These are phyloP conservation scores for Saksenaea oblongispora DNA, from an alignment of 371 early-diverging fungal genomes.

Conservation along the genomic window DNA sequence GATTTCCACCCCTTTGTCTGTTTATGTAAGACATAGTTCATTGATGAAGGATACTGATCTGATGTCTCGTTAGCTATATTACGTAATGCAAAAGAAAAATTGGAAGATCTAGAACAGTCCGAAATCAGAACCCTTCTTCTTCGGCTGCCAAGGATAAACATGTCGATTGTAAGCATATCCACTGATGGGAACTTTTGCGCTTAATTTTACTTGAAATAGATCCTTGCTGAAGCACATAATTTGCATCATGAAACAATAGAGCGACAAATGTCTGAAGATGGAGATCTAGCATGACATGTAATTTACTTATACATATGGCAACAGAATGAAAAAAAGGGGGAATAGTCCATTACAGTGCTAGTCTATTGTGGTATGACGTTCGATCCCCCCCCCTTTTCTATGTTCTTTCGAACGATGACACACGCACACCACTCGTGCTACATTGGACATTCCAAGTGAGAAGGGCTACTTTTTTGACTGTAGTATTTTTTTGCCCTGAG, in stretches of 20 bases:
- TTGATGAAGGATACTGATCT: background rate
- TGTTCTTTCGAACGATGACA: too few relatives aligned
- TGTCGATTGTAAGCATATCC: constrained; percentile 57
- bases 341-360: background rate
- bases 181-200: background rate
- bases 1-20: constrained; percentile 82
- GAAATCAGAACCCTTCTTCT: constrained; percentile 85
- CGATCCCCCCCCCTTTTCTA: background rate
- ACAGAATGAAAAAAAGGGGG: background rate
- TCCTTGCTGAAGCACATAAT: constrained; percentile 66
- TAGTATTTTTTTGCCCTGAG: too few relatives aligned
- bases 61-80: constrained; percentile 57
- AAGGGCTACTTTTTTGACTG: too few relatives aligned
- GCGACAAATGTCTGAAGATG: constrained; percentile 47
- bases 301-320: background rate
- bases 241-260: constrained; percentile 65
- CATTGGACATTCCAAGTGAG: too few relatives aligned
- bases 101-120: constrained; percentile 91
- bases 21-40: constrained; percentile 45
- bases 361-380: background rate
- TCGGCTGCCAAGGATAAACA: constrained; percentile 76
- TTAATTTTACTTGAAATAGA: constrained; percentile 20
- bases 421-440: too few relatives aligned
- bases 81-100: constrained; percentile 65
- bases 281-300: constrained; percentile 18